These are phyloP conservation scores for Fusarium nisikadoi DNA, from an alignment of 2,329 filamentous ascomycete species.

Conservation along the genomic window DNA sequence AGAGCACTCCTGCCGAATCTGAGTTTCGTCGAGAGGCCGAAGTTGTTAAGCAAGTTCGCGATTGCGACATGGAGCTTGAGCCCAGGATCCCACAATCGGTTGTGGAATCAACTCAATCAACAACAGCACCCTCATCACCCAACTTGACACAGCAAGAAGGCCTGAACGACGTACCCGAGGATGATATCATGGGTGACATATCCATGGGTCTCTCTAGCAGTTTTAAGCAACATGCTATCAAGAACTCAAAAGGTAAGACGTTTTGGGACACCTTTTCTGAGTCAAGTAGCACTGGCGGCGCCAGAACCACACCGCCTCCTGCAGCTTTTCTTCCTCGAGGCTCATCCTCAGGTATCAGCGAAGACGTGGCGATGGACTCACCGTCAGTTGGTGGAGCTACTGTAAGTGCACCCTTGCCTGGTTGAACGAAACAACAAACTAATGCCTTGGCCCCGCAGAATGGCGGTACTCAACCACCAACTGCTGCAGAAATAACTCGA, in stretches of 20 bases:
- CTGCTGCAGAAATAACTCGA: slow-evolving; percentile 78
- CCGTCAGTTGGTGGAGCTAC: slow-evolving; percentile 59
- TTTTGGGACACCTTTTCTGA: slow-evolving; percentile 83
- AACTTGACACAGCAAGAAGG: slow-evolving; percentile 71
- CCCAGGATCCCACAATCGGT: slow-evolving; percentile 52
- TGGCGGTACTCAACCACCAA: slow-evolving; percentile 61
- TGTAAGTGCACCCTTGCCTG: slow-evolving; percentile 38
- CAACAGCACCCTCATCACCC: slow-evolving; percentile 75
- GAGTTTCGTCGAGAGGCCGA: slow-evolving; percentile 93
- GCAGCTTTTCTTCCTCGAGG: slow-evolving; percentile 69
- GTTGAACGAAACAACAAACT: slow-evolving; percentile 17
- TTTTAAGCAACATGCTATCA: slow-evolving; percentile 79
- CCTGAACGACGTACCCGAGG: slow-evolving; percentile 76
- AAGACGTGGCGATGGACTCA: slow-evolving; percentile 79
- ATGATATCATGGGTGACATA: slow-evolving; percentile 72
- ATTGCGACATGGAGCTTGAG: slow-evolving; percentile 79
- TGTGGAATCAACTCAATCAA: slow-evolving; percentile 59
- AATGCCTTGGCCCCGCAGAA: slow-evolving; percentile 43
- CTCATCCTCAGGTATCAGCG: slow-evolving; percentile 70
- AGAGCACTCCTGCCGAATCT: slow-evolving; percentile 85
- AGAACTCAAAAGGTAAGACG: slow-evolving; percentile 75
- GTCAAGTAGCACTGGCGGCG: slow-evolving; percentile 63
- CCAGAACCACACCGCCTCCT: slow-evolving; percentile 71
- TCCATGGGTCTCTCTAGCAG: slow-evolving; percentile 65
- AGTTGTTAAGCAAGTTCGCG: slow-evolving; percentile 93